Evolutionary conservation across 306 rosid species (phyloP), one percentile per base, ranked within the genome.

Genomic region (Cicer yamashitae): DNA sequence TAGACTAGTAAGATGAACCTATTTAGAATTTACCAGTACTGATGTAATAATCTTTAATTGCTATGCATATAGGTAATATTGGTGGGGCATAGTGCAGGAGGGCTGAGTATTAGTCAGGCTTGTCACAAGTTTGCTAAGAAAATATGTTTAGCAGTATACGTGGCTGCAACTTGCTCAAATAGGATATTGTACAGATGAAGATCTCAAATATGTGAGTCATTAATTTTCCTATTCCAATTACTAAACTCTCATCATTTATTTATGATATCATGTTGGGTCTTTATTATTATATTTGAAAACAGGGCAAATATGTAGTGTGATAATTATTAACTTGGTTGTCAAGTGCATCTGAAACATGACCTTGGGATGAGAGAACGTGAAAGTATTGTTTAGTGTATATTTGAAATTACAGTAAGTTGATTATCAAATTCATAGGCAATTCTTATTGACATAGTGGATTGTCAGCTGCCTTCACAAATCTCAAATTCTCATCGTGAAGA

Each of bases 51-150:
- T n/a, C 51, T 30, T 46, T 46, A 5, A 57, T 63, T 77, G 72
- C 2, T 79, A 20, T 40, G 18, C 62, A 15, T 51, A 14, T 77
- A 93, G 97, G 91, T 89, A 46, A 84, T 91, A 70, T 76, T 93
- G 84, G 98, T 93, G 52, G 98, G 96, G 1, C 97, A 89, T 18
- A 93, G 98, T 76, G 98, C 98, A 10, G 97, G 98, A 71, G 97
- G 98, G 63, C 75, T 91, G 56, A 91, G 90, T 66, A 75, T 91
- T 70, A 93, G 96, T 22, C 88, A 86, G 77, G 93, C 93, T 7
- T 83, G 88, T 80, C 90, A 80, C 50, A 88, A 82, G 66, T 93
- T 89, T 60, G 77, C 98, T 9, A 81, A 86, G 62, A 91, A 93
- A 82, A 84, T 93, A 73, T 48, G 71, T 7, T 70, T 91, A 38